Evolutionary conservation across 192 early-diverging fungal species (phyloP), one percentile per base, ranked within the genome.

Genomic region (Backusella sp.): DNA sequence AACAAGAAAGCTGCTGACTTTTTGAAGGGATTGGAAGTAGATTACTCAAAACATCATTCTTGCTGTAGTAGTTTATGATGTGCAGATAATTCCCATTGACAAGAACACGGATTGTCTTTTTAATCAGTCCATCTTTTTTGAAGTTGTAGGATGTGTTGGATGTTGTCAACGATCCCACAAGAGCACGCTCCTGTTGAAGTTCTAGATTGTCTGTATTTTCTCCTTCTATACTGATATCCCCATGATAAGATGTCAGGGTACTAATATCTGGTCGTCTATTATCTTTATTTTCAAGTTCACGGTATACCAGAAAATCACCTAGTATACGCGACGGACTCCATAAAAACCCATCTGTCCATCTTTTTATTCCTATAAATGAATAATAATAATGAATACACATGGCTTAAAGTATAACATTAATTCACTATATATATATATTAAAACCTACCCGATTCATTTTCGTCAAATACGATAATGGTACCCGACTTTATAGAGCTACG

Each of bases 241-340:
- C 26, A 26, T 62, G 21, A 28, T 62, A 62, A 28, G 56, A 62
- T 14, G 56, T 62, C 12, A 62, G 12, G 1, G 9, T n/a, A 62
- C 12, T 12, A 23, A 62, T n/a, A 0, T 62, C 56, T 26, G 21
- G 56, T 62, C 3, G 56, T 73, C 39, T 77, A 81, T 66, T 79
- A 68, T 36, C 76, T 56, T 46, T 76, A 32, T 46, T 67, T 17
- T 35, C 35, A 4, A 83, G 70, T 75, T 92, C 91, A 34, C 90
- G 83, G 77, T 92, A 92, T 11, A 91, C 77, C 19, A 92, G 76
- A 67, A 92, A 92, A 46, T 90, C 89, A n/a, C 88, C 88, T 7
- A 88, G 70, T 42, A 92, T 91, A 21, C 91, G 88, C 21, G 90
- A 91, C 1, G 91, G 91, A 30, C 89, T 88, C 91, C 91, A 92